phyloP scores from a whole-genome alignment of 2,329 filamentous ascomycete species.

The Penicillium sp. region DNA sequence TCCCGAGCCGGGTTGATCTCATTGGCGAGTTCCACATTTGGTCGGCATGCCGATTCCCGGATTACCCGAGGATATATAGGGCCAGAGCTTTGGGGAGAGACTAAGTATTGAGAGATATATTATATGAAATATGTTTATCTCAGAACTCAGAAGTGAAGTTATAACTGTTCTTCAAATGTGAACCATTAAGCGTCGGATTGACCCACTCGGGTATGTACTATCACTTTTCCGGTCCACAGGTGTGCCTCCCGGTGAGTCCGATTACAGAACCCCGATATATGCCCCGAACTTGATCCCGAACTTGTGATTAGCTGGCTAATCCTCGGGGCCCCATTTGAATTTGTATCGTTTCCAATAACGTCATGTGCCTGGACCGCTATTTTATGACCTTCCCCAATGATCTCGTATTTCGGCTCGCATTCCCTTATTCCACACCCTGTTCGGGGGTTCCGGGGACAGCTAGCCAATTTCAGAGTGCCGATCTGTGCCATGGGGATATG shows the following conservation, averaged over 20 bases:
- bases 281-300: slow-evolving; percentile 2
- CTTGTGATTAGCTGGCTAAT: neutral
- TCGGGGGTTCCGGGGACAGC: neutral
- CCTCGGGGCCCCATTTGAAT: neutral
- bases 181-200: neutral
- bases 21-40: slow-evolving; percentile 6
- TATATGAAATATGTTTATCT: neutral
- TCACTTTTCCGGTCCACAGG: neutral
- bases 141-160: too few species aligned
- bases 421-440: neutral
- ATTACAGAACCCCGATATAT: neutral
- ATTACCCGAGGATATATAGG: neutral
- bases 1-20: slow-evolving; percentile 14
- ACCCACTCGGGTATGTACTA: neutral
- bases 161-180: neutral
- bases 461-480: neutral
- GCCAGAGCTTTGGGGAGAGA: too few species aligned
- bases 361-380: neutral
- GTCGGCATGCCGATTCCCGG: slow-evolving; percentile 18
- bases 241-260: slow-evolving; percentile 1
- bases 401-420: neutral
- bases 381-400: neutral
- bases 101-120: too few species aligned
- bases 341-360: neutral
- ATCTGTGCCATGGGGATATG: neutral